Evolutionary conservation across 257 asterid genomes (phyloP), one percentile per base, ranked within the genome.

Genomic region (Paulownia fortunei): DNA sequence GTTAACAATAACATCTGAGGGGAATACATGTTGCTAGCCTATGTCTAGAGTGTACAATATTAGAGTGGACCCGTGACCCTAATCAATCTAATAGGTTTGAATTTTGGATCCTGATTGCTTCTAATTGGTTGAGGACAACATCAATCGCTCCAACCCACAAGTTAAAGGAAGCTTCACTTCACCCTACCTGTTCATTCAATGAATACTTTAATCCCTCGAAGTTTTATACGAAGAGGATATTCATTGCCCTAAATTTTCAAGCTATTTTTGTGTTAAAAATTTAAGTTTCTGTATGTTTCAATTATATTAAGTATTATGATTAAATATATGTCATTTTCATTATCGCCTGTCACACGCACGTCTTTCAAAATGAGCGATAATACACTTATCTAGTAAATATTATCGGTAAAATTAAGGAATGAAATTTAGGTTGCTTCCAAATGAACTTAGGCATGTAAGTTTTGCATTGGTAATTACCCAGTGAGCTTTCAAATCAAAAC

Each of bases 11-110:
- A n/a, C 46, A 39, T 39, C 46, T 39, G 44, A 46, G 62, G 62
- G 46, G 72, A 74, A 74, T 26, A 18, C 61, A 61, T 76, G 46
- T 65, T 64, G 82, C 21, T 60, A 42, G 32, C 55, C 63, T 77
- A 69, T 10, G 24, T 8, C 13, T 75, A 47, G 61, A 23, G 54
- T 16, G 26, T 32, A 54, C 34, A 26, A 58, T 56, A 76, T 39
- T 52, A 77, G 76, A 37, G 66, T 44, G 77, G 77, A 49, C 77
- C 64, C 13, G 5, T 55, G 41, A 56, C 62, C 58, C 73, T 74
- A 58, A 60, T 36, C 21, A 27, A 12, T 27, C 18, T 12, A 59
- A 24, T 49, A 44, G 12, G 0, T 18, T 56, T 58, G 36, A 77
- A 1, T 1, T 59, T 78, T n/a, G 27, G 49, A 44, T 69, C 73